Base-by-base conservation (phyloP, 169 alveolate genomes). In the Fabrea salina region DNA sequence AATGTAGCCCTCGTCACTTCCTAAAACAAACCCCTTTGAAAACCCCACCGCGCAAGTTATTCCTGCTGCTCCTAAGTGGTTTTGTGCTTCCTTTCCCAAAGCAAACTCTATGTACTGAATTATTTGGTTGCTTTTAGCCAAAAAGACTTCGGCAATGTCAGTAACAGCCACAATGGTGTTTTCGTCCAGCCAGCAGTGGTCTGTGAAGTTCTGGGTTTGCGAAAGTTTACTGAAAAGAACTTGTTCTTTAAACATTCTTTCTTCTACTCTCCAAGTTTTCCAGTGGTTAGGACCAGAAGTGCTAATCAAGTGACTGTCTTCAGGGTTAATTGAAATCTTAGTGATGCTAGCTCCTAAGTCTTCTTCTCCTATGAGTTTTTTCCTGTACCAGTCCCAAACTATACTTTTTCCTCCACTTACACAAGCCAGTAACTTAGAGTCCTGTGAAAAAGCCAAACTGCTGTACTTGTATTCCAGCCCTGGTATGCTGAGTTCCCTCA, bases 171-270 rank as follows among this genome's bases (percentile, higher is more conserved):
- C 32, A n/a, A 40, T 44, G 25, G 77, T 43, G 51, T 47, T 75
- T 6, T 80, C 84, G 35, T 75, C 78, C 27, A 75, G 16, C 79
- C 83, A 80, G 35, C 40, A 30, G 37, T 80, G 86, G 47, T 80
- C 84, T 7, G 72, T 64, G 39, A 80, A 80, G 40, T 43, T 50
- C 7, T 49, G 61, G 25, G 50, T 25, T 49, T 80, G 53, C 2
- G 49, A 25, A 8, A 44, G 51, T 6, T 40, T 43, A 8, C 35
- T 32, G 22, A 47, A 30, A 19, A 50, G n/a, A 2, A 7, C 25
- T 77, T 54, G 64, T 13, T 43, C 37, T 44, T 70, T 71, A 27
- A 80, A 41, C 7, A 33, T 40, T 44, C 32, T 61, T 59, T 71
- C 83, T 32, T 78, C 78, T 13, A 71, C 43, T 25, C 76, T 75